These are phyloP conservation scores for Vitis riparia DNA, from an alignment of 164 flowering plant species.

Conservation along the genomic window DNA sequence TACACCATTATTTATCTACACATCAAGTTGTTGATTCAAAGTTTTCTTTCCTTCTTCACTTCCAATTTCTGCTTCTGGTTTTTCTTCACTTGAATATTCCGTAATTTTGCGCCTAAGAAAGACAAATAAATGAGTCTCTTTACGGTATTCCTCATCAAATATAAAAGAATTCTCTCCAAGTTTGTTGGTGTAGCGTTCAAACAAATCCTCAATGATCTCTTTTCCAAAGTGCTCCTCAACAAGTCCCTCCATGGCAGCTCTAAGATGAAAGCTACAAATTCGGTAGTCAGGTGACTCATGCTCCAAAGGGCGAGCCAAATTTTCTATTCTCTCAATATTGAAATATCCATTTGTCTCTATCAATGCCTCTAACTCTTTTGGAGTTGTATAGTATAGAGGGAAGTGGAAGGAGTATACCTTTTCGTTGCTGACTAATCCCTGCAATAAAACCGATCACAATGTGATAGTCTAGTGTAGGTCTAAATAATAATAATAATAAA, in stretches of 20 bases:
- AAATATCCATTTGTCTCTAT: background rate
- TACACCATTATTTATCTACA: too few relatives aligned
- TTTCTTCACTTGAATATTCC: too few relatives aligned
- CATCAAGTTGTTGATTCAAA: too few relatives aligned
- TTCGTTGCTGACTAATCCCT: background rate
- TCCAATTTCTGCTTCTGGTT: too few relatives aligned
- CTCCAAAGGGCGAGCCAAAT: background rate
- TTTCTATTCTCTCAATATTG: background rate
- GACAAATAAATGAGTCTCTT: background rate
- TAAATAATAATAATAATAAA: too few relatives aligned
- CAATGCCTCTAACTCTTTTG: background rate
- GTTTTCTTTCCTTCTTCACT: too few relatives aligned
- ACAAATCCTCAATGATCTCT: background rate
- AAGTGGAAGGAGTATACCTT: constrained; percentile 3
- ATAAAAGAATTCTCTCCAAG: too few relatives aligned
- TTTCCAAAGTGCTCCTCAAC: constrained; percentile 1
- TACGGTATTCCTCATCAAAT: too few relatives aligned
- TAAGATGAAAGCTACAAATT: background rate
- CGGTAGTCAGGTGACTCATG: background rate
- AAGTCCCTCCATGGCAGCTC: background rate
- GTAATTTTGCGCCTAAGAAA: constrained; percentile 1
- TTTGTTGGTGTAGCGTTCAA: background rate
- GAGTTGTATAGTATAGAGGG: background rate
- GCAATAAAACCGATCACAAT: background rate
- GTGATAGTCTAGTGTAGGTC: too few relatives aligned